These are phyloP conservation scores for Diaporthe aspalathi DNA, from an alignment of 2,329 filamentous ascomycete genomes.

Conservation along the genomic window DNA sequence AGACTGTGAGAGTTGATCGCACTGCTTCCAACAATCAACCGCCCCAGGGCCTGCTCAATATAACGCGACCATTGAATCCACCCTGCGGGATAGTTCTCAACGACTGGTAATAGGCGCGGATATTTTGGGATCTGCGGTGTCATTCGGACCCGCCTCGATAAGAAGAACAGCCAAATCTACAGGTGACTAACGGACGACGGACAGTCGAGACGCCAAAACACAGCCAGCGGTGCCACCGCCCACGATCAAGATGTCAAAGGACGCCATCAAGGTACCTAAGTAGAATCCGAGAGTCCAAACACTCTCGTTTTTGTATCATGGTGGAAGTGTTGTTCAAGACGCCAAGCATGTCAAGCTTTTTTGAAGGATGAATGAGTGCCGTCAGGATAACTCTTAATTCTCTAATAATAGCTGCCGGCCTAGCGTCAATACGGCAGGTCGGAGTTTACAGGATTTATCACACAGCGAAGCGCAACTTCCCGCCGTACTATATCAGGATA, in stretches of 20 bases:
- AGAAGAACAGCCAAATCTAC: not conserved
- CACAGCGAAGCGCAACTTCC: not conserved
- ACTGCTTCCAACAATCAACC: constrained; percentile 10
- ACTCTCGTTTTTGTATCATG: not conserved
- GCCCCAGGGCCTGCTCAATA: constrained; percentile 1
- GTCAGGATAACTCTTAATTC: not conserved
- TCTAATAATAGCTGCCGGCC: not conserved
- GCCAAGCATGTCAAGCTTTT: not conserved
- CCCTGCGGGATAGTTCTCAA: not conserved
- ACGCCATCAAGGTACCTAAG: not conserved
- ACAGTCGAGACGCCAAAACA: constrained; percentile 1
- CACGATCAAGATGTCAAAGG: constrained; percentile 8
- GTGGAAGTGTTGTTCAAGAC: not conserved
- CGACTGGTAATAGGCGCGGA: constrained; percentile 2
- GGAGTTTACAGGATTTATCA: constrained; percentile 1
- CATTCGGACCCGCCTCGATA: not conserved
- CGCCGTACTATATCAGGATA: not conserved
- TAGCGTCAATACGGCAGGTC: not conserved
- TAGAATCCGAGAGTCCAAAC: not conserved
- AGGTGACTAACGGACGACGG: not conserved
- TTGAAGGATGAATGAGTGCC: not conserved
- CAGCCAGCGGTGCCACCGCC: constrained; percentile 22
- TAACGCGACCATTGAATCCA: not conserved
- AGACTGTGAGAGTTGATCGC: constrained; percentile 19
- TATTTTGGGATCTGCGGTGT: not conserved